Evolutionary conservation across 768 basidiomycete genomes (phyloP).

Genomic region (Mycena capillaripes): DNA sequence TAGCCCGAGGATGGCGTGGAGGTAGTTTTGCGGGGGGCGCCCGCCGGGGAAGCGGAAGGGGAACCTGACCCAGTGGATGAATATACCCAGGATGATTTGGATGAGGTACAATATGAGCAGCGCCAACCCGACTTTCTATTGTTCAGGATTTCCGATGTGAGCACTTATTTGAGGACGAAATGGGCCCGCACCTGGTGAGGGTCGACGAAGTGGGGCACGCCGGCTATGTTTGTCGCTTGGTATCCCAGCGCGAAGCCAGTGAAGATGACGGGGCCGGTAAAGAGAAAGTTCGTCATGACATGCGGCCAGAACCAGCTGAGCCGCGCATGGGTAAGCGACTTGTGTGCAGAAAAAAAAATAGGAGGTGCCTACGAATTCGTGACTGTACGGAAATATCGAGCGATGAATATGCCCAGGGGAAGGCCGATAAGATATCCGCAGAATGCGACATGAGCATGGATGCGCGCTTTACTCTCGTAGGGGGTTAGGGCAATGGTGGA

Average conservation of each 20-base stretch:
- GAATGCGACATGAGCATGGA: constrained; percentile 52
- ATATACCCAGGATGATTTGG: constrained; percentile 50
- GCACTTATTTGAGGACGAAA: not conserved
- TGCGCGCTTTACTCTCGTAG: constrained; percentile 35
- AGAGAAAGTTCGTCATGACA: constrained; percentile 48
- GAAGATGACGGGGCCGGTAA: constrained; percentile 53
- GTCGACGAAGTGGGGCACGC: constrained; percentile 40
- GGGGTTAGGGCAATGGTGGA: not conserved
- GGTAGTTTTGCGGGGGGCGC: constrained; percentile 44
- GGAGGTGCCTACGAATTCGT: constrained; percentile 35
- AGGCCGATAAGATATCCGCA: constrained; percentile 54
- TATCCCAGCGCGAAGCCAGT: constrained; percentile 48
- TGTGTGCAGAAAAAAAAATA: not conserved
- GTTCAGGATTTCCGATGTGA: not conserved
- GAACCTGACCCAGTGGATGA: constrained; percentile 55
- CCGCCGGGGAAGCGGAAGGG: constrained; percentile 43
- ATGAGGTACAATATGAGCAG: constrained; percentile 54
- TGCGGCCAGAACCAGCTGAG: constrained; percentile 47
- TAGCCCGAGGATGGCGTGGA: constrained; percentile 50
- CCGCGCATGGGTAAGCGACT: not conserved
- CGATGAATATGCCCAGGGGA: constrained; percentile 53
- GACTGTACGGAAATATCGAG: constrained; percentile 52
- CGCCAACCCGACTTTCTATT: constrained; percentile 49
- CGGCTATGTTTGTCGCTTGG: constrained; percentile 27
- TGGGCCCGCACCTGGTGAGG: constrained; percentile 45